These are phyloP conservation scores for Sphagnum tenellum DNA, from an alignment of 225 moss, liverwort and hornwort genomes.

Conservation along the genomic window DNA sequence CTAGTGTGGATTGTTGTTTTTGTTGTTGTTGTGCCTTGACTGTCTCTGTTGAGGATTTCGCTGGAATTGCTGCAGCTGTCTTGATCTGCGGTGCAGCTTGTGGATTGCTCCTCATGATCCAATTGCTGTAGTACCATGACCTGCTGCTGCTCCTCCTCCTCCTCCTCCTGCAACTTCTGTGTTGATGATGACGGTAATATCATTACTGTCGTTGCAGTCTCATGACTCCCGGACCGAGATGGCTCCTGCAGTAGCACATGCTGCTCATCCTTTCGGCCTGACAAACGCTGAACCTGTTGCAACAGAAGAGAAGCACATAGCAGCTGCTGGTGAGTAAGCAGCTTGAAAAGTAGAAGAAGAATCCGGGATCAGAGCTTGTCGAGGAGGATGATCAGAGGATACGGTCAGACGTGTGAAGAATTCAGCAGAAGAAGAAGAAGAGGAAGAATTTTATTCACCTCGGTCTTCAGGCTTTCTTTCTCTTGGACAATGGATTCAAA, in stretches of 20 bases:
- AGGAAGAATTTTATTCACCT: conserved; percentile 23
- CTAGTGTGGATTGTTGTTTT: conserved; percentile 7
- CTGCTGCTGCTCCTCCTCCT: conserved; percentile 6
- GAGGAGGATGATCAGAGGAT: too few relatives aligned
- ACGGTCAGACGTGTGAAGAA: too few relatives aligned
- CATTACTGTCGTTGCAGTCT: not conserved
- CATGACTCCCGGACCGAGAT: conserved; percentile 22
- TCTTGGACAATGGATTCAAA: conserved; percentile 43
- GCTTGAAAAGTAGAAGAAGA: too few relatives aligned
- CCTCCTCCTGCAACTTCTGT: not conserved
- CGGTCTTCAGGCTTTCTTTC: conserved; percentile 46
- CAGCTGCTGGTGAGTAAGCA: too few relatives aligned
- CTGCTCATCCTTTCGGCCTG: conserved; percentile 11
- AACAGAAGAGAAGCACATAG: not conserved
- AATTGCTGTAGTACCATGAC: not conserved
- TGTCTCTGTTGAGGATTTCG: conserved; percentile 59
- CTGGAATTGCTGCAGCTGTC: conserved; percentile 47
- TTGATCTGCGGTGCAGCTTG: conserved; percentile 26
- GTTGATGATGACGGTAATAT: not conserved
- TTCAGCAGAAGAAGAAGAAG: too few relatives aligned
- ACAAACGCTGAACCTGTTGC: conserved; percentile 27
- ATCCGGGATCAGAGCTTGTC: too few relatives aligned
- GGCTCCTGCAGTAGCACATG: conserved; percentile 16
- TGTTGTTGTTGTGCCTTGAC: not conserved
- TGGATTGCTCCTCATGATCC: conserved; percentile 34